phyloP scores from a whole-genome alignment of 768 basidiomycete species.

The Paxillus involutus region DNA sequence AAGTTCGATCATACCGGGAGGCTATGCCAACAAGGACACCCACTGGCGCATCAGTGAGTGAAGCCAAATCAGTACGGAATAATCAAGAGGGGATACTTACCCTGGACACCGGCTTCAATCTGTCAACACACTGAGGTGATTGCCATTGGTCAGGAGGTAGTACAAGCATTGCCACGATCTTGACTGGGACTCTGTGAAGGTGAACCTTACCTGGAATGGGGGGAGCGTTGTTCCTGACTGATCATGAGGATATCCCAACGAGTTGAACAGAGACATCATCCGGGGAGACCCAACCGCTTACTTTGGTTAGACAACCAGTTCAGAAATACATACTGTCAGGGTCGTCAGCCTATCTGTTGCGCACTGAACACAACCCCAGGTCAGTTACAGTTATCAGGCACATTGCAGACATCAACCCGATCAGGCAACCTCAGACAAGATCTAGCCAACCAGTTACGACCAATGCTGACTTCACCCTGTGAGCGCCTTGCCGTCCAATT shows the following conservation, averaged over 20 bases:
- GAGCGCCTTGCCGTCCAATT: slow-evolving; percentile 26
- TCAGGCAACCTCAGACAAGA: slow-evolving; percentile 27
- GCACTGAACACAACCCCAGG: slow-evolving; percentile 29
- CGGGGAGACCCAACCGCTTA: slow-evolving; percentile 24
- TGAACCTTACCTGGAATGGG: slow-evolving; percentile 16
- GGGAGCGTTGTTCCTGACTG: slow-evolving; percentile 19
- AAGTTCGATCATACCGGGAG: slow-evolving; percentile 32
- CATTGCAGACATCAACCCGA: slow-evolving; percentile 21
- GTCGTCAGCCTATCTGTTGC: too few species aligned
- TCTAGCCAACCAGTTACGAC: slow-evolving; percentile 30
- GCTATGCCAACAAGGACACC: slow-evolving; percentile 26
- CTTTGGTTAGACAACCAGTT: slow-evolving; percentile 30
- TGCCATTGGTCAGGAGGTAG: slow-evolving; percentile 11
- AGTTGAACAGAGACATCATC: slow-evolving; percentile 15
- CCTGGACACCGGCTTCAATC: slow-evolving; percentile 18
- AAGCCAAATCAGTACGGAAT: not conserved
- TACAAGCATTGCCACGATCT: slow-evolving; percentile 26
- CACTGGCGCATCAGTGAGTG: slow-evolving; percentile 9
- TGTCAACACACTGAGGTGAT: slow-evolving; percentile 16
- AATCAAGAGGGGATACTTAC: slow-evolving; percentile 4
- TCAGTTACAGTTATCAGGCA: slow-evolving; percentile 29
- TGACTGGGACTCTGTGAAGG: slow-evolving; percentile 10
- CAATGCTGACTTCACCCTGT: slow-evolving; percentile 21
- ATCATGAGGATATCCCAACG: slow-evolving; percentile 12
- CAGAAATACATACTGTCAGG: slow-evolving; percentile 24